Evolutionary conservation across 2,329 filamentous ascomycete genomes (phyloP), one percentile per base, ranked within the genome.

Genomic region (Aureobasidium uvarum): DNA sequence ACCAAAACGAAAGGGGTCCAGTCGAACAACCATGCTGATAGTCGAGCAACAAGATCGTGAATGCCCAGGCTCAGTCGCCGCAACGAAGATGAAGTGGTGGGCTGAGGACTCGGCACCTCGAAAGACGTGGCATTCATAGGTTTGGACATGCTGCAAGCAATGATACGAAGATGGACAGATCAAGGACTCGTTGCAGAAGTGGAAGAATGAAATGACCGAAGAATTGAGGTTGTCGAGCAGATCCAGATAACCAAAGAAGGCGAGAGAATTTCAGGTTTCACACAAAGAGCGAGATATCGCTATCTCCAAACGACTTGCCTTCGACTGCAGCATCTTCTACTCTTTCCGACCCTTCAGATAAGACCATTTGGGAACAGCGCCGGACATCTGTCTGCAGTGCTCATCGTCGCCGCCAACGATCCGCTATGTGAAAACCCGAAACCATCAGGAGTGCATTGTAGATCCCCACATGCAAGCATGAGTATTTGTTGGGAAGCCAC

Each of bases 1-100:
- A 74, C 72, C 48, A 74, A 65, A 11, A 68, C 65, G 51, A 71
- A 70, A 4, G 72, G 72, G 10, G 72, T 74, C 69, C 71, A 73
- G 43, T 71, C 72, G 52, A 72, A 68, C 3, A 74, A 65, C 71
- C 69, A 73, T 65, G 72, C 71, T 10, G 72, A 74, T 59, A 72
- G 25, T 18, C n/a, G 38, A 45, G 55, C 39, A 11, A 14, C 3
- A 10, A 58, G 55, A 33, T 11, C 25, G 2, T 23, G 55, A 14
- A 58, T 11, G 10, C 55, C 28, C 39, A 45, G 7, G 25, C 10
- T 45, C 39, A 58, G 3, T 16, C 55, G 55, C 25, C 55, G 25
- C 2, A 58, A 18, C 18, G 39, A 38, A 5, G 55, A 58, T 2
- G 55, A 58, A 7, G 25, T n/a, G 4, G 25, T 45, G 16, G 25